Conservation (phyloP, 257 asterid genomes). For the Nicotiana benthamiana region DNA sequence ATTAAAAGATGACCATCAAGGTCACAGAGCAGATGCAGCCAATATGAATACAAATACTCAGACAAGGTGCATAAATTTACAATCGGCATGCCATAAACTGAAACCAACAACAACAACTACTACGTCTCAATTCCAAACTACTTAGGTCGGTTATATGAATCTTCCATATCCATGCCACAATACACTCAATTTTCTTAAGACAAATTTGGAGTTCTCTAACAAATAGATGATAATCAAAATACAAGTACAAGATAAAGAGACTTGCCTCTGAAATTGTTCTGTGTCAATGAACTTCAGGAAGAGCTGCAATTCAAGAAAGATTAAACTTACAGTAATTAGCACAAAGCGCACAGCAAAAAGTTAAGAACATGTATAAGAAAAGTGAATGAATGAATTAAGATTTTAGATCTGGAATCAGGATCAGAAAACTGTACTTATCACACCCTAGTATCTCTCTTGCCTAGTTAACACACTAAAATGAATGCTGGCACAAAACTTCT, state of each 20-base stretch:
- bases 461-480: not conserved
- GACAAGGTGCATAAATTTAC: not conserved
- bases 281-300: conserved; percentile 71
- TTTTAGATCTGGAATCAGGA: not conserved
- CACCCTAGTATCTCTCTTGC: not conserved
- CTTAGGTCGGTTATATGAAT: not conserved
- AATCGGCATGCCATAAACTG: not conserved
- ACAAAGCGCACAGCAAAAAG: not conserved
- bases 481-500: not conserved
- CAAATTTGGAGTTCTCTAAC: not conserved
- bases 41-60: not conserved
- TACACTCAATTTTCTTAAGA: not conserved
- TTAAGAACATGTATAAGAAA: not conserved
- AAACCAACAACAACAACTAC: not conserved
- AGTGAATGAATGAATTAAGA: not conserved
- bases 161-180: not conserved
- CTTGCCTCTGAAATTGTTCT: conserved; percentile 92
- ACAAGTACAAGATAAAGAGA: not conserved
- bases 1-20: not conserved
- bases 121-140: not conserved
- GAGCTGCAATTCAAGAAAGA: conserved; percentile 35
- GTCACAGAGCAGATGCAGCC: not conserved
- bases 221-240: not conserved
- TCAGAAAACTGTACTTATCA: not conserved
- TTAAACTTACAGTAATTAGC: not conserved